Evolutionary conservation across 495 filamentous ascomycete species (phyloP).

Genomic region (Penicillium coprophilum): DNA sequence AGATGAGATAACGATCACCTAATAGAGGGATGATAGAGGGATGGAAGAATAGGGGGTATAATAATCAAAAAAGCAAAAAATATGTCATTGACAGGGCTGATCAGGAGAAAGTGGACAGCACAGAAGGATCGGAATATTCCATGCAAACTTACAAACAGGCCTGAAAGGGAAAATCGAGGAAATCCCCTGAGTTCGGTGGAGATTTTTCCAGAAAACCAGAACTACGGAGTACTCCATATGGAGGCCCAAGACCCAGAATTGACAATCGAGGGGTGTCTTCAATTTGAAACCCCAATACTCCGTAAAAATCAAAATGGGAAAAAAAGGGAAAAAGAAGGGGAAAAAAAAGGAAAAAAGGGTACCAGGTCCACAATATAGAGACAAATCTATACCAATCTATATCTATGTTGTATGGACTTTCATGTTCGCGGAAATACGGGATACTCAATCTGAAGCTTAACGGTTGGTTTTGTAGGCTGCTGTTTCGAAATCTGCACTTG

Average conservation of each 20-base stretch:
- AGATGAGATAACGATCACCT: slow-evolving; percentile 9
- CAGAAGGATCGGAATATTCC: slow-evolving; percentile 9
- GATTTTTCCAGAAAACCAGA: slow-evolving; percentile 16
- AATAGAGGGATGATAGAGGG: background rate
- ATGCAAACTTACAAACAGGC: slow-evolving; percentile 17
- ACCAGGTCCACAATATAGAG: no score
- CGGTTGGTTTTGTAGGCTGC: slow-evolving; percentile 2
- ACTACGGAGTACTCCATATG: background rate
- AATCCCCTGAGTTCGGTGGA: slow-evolving; percentile 12
- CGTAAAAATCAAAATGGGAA: background rate
- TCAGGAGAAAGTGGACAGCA: slow-evolving; percentile 10
- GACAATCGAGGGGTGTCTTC: background rate
- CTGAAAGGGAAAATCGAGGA: slow-evolving; percentile 20
- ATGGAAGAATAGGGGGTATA: background rate
- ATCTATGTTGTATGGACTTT: no score
- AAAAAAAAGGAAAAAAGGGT: no score
- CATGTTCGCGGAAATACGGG: background rate
- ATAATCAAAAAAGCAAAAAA: background rate
- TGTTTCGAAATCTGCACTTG: slow-evolving; percentile 7
- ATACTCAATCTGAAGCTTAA: slow-evolving; percentile 5
- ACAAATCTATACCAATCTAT: no score
- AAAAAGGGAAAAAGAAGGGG: background rate
- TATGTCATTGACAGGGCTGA: slow-evolving; percentile 12
- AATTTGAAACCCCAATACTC: background rate
- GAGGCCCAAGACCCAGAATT: background rate